A percentile compares a stretch with the other conserved stretches of the same genome.
Conservation (phyloP, 1,284 basidiomycete genomes). For the Agroathelia rolfsii region DNA sequence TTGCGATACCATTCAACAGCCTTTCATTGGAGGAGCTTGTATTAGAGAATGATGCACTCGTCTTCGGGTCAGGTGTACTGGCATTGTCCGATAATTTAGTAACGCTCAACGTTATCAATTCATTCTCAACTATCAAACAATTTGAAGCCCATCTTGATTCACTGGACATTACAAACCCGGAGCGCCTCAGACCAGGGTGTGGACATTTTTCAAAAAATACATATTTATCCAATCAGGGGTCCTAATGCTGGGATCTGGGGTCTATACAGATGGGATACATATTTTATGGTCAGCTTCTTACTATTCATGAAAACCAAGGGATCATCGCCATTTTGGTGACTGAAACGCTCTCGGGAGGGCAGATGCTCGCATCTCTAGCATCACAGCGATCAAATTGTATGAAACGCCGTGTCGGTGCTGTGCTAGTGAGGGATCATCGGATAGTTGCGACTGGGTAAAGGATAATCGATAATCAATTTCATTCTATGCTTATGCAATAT, state of each 20-base stretch:
- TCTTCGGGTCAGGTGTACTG: conserved; percentile 31
- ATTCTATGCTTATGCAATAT: conserved; percentile 6
- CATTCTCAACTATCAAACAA: conserved; percentile 43
- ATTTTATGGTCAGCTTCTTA: conserved; percentile 93
- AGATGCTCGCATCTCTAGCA: conserved; percentile 83
- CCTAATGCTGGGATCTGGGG: too few species aligned
- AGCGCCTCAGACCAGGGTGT: conserved; percentile 74
- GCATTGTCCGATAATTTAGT: conserved; percentile 31
- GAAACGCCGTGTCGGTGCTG: conserved; percentile 93
- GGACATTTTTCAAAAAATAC: too few species aligned
- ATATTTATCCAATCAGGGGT: too few species aligned
- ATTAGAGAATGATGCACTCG: conserved; percentile 47
- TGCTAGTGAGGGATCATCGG: conserved; percentile 80
- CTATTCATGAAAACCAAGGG: too few species aligned
- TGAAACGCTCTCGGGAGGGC: too few species aligned
- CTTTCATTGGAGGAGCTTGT: conserved; percentile 67
- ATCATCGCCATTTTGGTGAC: too few species aligned
- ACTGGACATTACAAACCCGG: conserved; percentile 60
- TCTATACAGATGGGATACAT: conserved; percentile 92
- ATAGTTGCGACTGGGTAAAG: conserved; percentile 85
- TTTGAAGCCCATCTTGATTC: conserved; percentile 59
- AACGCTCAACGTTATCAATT: conserved; percentile 65
- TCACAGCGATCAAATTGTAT: conserved; percentile 90
- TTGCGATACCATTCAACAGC: too few species aligned
- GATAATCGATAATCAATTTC: not conserved